phyloP scores from a whole-genome alignment of 83 land plant genomes.

The Diphasiastrum complanatum region DNA sequence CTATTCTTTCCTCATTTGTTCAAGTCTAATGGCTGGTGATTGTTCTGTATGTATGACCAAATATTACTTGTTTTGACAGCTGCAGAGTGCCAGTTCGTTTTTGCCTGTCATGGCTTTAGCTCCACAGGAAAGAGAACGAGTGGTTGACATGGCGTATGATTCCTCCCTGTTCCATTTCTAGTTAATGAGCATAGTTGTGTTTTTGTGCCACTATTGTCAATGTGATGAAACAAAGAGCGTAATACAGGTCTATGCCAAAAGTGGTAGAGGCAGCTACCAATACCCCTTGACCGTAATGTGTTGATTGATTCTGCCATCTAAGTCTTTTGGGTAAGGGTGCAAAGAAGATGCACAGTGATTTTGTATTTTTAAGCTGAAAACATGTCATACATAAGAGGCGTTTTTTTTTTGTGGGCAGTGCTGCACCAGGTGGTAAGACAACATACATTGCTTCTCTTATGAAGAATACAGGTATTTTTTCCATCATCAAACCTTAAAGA shows the following conservation, averaged over 20 bases:
- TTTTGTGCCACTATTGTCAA: not conserved
- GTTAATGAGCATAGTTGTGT: no score
- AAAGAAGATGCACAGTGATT: no score
- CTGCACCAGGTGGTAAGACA: conserved; percentile 14
- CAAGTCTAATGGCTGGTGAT: no score
- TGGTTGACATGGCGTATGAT: conserved; percentile 10
- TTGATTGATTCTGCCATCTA: no score
- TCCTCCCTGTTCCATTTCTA: not conserved
- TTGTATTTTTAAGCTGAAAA: no score
- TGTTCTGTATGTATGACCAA: not conserved
- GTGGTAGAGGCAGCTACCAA: no score
- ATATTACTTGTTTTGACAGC: not conserved
- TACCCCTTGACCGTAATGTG: no score
- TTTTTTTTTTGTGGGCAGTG: not conserved
- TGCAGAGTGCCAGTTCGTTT: conserved; percentile 17
- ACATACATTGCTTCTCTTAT: conserved; percentile 11
- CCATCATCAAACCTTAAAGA: no score
- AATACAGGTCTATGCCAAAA: no score
- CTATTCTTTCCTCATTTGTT: no score
- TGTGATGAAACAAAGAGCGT: no score
- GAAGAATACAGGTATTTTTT: conserved; percentile 8
- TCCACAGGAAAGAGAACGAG: conserved; percentile 12
- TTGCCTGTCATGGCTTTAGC: conserved; percentile 17
- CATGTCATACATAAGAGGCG: no score
- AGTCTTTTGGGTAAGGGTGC: not conserved